Evolutionary conservation across 1,284 basidiomycete genomes (phyloP).

Genomic region (Microbotryomycetes sp.): DNA sequence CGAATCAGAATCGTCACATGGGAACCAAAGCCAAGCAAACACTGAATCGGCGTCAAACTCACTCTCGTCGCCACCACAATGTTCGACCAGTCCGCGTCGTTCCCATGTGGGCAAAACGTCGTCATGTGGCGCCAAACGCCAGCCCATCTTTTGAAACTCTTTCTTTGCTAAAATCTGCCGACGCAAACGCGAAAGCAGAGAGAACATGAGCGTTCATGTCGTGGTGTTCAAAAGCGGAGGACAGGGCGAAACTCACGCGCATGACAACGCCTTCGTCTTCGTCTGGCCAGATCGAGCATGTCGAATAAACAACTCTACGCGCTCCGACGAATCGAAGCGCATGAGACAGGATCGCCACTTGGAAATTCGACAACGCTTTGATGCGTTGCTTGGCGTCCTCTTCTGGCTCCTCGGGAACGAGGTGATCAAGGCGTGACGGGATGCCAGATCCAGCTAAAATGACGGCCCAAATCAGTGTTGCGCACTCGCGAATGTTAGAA

Average conservation of each 20-base stretch:
- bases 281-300: constrained; percentile 80
- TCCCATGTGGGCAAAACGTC: constrained; percentile 70
- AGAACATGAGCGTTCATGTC: neutral
- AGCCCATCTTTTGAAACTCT: constrained; percentile 55
- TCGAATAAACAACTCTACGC: constrained; percentile 83
- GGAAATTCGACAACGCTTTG: constrained; percentile 74
- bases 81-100: constrained; percentile 61
- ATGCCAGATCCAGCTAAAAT: constrained; percentile 37
- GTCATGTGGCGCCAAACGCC: constrained; percentile 57
- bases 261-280: constrained; percentile 85
- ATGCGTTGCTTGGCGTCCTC: constrained; percentile 54
- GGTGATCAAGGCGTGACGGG: constrained; percentile 36
- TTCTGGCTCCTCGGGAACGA: constrained; percentile 37
- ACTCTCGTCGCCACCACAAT: constrained; percentile 42
- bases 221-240: neutral
- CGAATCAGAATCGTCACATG: constrained; percentile 43
- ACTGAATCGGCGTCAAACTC: neutral
- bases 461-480: neutral
- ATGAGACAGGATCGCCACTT: constrained; percentile 86
- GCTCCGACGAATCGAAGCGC: constrained; percentile 76
- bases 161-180: constrained; percentile 51
- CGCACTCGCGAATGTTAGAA: neutral
- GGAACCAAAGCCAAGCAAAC: neutral
- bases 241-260: constrained; percentile 44
- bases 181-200: neutral